These are phyloP conservation scores for Puya raimondii DNA, from an alignment of 176 grass and related monocot genomes.

Conservation along the genomic window DNA sequence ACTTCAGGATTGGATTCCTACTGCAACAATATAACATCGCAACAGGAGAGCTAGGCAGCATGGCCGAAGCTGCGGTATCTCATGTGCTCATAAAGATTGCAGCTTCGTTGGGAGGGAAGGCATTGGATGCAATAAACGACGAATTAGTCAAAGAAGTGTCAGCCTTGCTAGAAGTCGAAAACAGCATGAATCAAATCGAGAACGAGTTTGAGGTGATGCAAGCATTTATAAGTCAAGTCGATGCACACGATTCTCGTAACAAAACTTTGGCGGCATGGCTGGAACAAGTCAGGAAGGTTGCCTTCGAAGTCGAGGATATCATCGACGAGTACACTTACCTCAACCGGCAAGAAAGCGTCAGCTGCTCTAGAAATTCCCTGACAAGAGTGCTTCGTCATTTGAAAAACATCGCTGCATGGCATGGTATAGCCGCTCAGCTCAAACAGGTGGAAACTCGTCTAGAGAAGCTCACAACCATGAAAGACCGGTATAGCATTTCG, in stretches of 20 bases:
- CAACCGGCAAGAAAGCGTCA: background rate
- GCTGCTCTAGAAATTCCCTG: background rate
- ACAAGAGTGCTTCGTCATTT: background rate
- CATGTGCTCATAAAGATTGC: constrained; percentile 34
- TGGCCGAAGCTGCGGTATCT: constrained; percentile 38
- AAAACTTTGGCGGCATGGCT: constrained; percentile 21
- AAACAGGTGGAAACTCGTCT: background rate
- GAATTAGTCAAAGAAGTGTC: constrained; percentile 20
- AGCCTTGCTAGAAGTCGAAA: constrained; percentile 18
- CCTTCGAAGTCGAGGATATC: constrained; percentile 43
- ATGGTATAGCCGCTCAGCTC: background rate
- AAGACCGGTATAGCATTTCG: background rate
- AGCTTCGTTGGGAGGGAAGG: constrained; percentile 16
- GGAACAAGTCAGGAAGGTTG: constrained; percentile 31
- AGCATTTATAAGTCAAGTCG: constrained; percentile 30
- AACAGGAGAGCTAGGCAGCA: background rate
- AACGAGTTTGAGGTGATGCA: constrained; percentile 31
- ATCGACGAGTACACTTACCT: constrained; percentile 32
- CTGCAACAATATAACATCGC: no score
- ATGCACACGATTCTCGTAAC: constrained; percentile 5
- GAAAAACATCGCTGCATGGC: background rate
- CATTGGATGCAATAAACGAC: constrained; percentile 4
- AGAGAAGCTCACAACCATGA: background rate
- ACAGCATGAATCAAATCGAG: constrained; percentile 31
- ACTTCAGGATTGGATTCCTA: no score